Percentiles rank a stretch among this genome's conserved stretches.
These are phyloP conservation scores for Zostera marina DNA, from an alignment of 116 monocot species.

Conservation along the genomic window DNA sequence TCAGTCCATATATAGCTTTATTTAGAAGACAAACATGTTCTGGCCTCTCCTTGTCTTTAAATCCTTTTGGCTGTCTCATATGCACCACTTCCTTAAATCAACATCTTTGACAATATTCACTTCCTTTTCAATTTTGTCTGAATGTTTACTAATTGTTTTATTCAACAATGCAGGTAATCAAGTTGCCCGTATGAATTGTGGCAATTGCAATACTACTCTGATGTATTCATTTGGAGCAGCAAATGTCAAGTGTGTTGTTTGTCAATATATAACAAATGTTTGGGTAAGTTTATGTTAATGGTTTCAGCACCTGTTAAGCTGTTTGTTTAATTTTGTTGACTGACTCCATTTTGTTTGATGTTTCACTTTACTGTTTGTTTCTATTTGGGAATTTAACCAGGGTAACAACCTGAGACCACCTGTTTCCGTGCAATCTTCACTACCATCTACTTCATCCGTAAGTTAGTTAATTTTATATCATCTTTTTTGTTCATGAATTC, in stretches of 20 bases:
- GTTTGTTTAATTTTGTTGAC: neutral
- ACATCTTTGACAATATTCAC: neutral
- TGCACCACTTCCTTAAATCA: neutral
- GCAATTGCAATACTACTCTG: constrained; percentile 58
- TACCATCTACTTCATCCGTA: constrained; percentile 39
- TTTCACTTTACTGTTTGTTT: neutral
- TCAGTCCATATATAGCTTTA: too few relatives aligned
- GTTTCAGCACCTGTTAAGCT: neutral
- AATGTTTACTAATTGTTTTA: constrained; percentile 3
- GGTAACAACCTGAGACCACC: constrained; percentile 23
- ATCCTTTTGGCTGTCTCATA: neutral
- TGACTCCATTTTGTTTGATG: neutral
- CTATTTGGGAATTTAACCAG: constrained; percentile 13
- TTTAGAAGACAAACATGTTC: too few relatives aligned
- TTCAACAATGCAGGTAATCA: constrained; percentile 34
- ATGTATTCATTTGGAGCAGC: constrained; percentile 88
- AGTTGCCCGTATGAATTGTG: constrained; percentile 75
- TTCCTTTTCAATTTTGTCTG: neutral
- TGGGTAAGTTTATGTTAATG: constrained; percentile 13
- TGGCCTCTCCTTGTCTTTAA: too few relatives aligned
- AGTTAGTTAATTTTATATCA: constrained; percentile 1
- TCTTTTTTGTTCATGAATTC: neutral
- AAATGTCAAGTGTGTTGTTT: constrained; percentile 79
- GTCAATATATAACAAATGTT: constrained; percentile 70
- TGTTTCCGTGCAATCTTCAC: constrained; percentile 12